Evolutionary conservation across 164 flowering plant species (phyloP).

Genomic region (Dillenia suffruticosa): DNA sequence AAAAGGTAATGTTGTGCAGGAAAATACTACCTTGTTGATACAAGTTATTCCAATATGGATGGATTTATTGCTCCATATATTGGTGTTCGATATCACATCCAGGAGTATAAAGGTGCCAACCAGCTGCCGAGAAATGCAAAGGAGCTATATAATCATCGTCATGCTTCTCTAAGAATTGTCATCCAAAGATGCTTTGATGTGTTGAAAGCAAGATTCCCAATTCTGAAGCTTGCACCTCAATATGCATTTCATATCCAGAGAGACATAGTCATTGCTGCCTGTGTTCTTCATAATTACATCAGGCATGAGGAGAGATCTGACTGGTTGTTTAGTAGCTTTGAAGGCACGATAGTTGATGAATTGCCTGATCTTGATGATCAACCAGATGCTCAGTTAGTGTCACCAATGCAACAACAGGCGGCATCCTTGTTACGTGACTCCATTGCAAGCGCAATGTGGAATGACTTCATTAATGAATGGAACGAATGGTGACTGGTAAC

Average conservation of each 20-base stretch:
- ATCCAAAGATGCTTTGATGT: slow-evolving; percentile 42
- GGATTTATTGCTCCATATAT: slow-evolving; percentile 69
- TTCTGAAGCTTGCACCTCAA: slow-evolving; percentile 65
- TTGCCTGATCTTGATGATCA: slow-evolving; percentile 38
- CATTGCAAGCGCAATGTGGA: slow-evolving; percentile 64
- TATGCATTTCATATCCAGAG: slow-evolving; percentile 72
- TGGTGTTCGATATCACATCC: slow-evolving; percentile 46
- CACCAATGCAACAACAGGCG: slow-evolving; percentile 41
- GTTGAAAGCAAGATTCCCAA: slow-evolving; percentile 63
- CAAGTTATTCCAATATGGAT: slow-evolving; percentile 41
- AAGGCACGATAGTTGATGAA: slow-evolving; percentile 27
- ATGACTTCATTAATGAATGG: slow-evolving; percentile 64
- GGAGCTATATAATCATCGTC: slow-evolving; percentile 77
- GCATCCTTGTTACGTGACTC: slow-evolving; percentile 41
- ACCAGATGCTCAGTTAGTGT: slow-evolving; percentile 30
- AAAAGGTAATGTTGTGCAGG: slow-evolving; percentile 31
- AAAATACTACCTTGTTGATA: slow-evolving; percentile 73
- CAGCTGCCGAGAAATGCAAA: slow-evolving; percentile 49
- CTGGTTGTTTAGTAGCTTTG: slow-evolving; percentile 47
- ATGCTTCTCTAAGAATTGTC: slow-evolving; percentile 47
- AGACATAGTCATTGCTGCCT: slow-evolving; percentile 76
- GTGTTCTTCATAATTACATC: slow-evolving; percentile 68
- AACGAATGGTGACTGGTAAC: slow-evolving; percentile 48
- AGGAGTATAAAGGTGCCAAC: slow-evolving; percentile 59
- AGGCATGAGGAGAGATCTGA: slow-evolving; percentile 54